phyloP scores from a whole-genome alignment of 495 filamentous ascomycete species.

The Bacidia gigantensis region DNA sequence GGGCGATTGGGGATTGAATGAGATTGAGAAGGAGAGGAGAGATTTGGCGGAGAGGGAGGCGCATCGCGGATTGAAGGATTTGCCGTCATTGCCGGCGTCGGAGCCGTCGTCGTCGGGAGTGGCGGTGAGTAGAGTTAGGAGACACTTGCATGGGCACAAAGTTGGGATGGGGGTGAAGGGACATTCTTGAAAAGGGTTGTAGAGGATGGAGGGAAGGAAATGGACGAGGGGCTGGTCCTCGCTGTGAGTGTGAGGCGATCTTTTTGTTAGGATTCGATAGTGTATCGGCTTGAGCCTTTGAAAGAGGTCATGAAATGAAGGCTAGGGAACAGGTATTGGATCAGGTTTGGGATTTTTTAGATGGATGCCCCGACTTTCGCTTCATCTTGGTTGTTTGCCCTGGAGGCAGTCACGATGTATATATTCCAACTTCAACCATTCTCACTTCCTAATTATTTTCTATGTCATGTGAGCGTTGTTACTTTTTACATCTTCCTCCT shows the following conservation, averaged over 20 bases:
- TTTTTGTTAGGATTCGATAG: too few species aligned
- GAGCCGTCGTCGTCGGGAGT: background rate
- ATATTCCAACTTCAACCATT: too few species aligned
- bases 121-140: background rate
- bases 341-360: background rate
- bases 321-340: background rate
- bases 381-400: too few species aligned
- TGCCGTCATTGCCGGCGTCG: background rate
- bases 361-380: background rate
- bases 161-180: background rate
- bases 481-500: background rate
- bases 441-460: too few species aligned
- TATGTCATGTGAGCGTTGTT: background rate
- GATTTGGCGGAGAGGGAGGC: background rate
- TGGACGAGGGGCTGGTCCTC: background rate
- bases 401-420: too few species aligned
- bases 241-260: background rate
- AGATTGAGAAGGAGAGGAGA: background rate
- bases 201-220: background rate
- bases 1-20: background rate
- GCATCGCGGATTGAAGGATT: background rate
- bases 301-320: background rate
- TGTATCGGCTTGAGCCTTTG: too few species aligned
- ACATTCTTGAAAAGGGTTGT: background rate
- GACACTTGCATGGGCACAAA: background rate